A percentile compares a stretch with the other conserved stretches of the same genome.
Conservation (phyloP, 169 alveolate genomes). For the Plasmodium yoelii region DNA sequence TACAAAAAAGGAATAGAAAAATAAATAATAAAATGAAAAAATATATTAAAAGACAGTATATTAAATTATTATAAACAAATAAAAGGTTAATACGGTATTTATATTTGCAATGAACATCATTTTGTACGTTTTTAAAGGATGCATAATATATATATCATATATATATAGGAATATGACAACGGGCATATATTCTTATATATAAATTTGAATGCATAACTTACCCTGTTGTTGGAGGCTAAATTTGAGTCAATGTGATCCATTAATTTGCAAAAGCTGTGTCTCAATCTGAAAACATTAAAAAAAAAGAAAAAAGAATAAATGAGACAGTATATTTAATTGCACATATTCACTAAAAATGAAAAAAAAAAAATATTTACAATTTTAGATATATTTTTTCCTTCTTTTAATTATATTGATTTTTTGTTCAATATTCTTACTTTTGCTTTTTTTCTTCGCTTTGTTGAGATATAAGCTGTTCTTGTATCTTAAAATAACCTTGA, state of each 20-base stretch:
- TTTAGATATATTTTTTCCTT: not conserved
- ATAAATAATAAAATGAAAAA: conserved; percentile 6
- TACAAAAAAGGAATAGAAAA: conserved; percentile 15
- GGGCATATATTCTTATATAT: too few relatives aligned
- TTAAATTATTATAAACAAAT: conserved; percentile 12
- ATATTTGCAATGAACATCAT: not conserved
- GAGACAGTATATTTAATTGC: not conserved
- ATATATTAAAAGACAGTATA: conserved; percentile 1
- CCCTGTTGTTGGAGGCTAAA: conserved; percentile 62
- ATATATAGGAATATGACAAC: too few relatives aligned
- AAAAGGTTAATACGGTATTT: not conserved
- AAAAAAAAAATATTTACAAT: not conserved
- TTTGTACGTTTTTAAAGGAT: too few relatives aligned
- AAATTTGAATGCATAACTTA: not conserved
- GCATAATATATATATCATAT: too few relatives aligned
- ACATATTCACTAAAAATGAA: too few relatives aligned
- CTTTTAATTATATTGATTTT: not conserved
- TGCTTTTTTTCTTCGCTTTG: conserved; percentile 87
- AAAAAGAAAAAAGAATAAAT: too few relatives aligned
- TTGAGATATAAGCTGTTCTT: conserved; percentile 83
- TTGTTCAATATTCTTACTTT: conserved; percentile 72
- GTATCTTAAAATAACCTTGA: conserved; percentile 85
- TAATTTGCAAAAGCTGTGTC: conserved; percentile 75
- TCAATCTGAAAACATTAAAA: conserved; percentile 21
- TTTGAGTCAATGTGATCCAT: conserved; percentile 75